Evolutionary conservation across 164 flowering plant genomes (phyloP).

Genomic region (Aristolochia fimbriata): DNA sequence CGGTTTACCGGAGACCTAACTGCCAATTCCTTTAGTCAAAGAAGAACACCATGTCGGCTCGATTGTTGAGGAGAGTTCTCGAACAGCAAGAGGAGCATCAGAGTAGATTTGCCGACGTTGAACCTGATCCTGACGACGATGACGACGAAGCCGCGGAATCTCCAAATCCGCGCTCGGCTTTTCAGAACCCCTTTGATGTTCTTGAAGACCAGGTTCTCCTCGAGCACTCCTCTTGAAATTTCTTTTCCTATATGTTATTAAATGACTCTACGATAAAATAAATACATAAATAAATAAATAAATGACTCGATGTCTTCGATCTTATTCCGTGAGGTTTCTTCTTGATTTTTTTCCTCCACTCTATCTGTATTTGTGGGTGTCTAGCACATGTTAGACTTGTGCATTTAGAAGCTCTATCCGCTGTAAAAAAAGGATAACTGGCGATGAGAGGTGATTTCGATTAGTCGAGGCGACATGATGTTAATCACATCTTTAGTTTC

Average conservation of each 20-base stretch:
- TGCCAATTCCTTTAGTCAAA: not conserved
- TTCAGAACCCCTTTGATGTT: slow-evolving; percentile 34
- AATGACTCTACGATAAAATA: no score
- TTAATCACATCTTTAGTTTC: no score
- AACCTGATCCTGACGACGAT: slow-evolving; percentile 5
- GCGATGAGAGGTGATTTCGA: no score
- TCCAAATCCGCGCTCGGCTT: slow-evolving; percentile 13
- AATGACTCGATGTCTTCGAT: not conserved
- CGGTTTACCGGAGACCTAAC: not conserved
- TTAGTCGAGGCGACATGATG: no score
- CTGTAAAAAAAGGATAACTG: not conserved
- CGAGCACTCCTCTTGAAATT: no score
- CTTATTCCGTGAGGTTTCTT: no score
- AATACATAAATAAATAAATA: no score
- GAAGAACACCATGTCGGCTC: slow-evolving; percentile 19
- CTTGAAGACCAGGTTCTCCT: slow-evolving; percentile 23
- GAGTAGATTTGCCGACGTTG: slow-evolving; percentile 1
- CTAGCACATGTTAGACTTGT: not conserved
- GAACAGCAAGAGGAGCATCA: slow-evolving; percentile 32
- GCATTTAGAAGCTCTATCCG: not conserved
- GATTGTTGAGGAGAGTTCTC: slow-evolving; percentile 31
- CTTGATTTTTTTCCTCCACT: not conserved
- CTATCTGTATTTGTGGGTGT: not conserved
- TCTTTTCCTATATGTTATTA: not conserved
- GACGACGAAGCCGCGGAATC: slow-evolving; percentile 18